Conservation (phyloP, 805 yeast genomes). For the Candida chilensis region DNA sequence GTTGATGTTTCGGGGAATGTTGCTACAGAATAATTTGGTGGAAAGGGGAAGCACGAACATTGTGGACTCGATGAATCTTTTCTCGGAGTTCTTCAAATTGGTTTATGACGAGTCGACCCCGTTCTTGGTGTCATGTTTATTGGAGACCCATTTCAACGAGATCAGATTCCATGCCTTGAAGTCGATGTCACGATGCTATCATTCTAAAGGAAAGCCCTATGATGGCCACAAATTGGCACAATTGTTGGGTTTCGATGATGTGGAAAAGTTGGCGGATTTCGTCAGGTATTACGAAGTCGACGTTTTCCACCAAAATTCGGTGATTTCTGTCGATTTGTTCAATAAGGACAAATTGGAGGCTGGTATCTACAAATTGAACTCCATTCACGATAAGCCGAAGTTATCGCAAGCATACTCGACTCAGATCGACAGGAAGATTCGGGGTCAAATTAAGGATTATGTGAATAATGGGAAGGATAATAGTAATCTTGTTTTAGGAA, state of each 20-base stretch:
- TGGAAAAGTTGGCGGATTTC: conserved; percentile 42
- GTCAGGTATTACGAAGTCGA: conserved; percentile 58
- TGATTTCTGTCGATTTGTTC: conserved; percentile 23
- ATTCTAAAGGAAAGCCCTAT: conserved; percentile 63
- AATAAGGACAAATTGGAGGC: conserved; percentile 30
- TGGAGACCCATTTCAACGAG: conserved; percentile 77
- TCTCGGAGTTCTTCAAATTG: conserved; percentile 51
- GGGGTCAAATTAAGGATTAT: conserved; percentile 12
- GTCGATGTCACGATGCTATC: conserved; percentile 56
- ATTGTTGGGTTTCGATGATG: conserved; percentile 61
- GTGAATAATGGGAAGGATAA: conserved; percentile 25
- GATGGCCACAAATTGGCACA: conserved; percentile 34
- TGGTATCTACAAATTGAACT: conserved; percentile 23
- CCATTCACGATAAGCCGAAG: conserved; percentile 26
- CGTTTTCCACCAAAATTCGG: conserved; percentile 17
- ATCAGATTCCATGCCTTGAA: conserved; percentile 66
- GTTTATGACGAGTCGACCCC: conserved; percentile 49
- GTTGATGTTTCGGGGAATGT: conserved; percentile 53
- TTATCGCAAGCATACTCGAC: conserved; percentile 22
- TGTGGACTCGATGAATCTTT: conserved; percentile 54
- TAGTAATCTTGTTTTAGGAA: conserved; percentile 4
- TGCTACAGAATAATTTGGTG: conserved; percentile 52
- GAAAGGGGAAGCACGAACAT: conserved; percentile 44
- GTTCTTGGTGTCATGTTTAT: conserved; percentile 58
- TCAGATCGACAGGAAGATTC: conserved; percentile 17